A percentile compares a stretch with the other conserved stretches of the same genome.
These are phyloP conservation scores for Exophiala aquamarina DNA, from an alignment of 2,329 filamentous ascomycete genomes.

Conservation along the genomic window DNA sequence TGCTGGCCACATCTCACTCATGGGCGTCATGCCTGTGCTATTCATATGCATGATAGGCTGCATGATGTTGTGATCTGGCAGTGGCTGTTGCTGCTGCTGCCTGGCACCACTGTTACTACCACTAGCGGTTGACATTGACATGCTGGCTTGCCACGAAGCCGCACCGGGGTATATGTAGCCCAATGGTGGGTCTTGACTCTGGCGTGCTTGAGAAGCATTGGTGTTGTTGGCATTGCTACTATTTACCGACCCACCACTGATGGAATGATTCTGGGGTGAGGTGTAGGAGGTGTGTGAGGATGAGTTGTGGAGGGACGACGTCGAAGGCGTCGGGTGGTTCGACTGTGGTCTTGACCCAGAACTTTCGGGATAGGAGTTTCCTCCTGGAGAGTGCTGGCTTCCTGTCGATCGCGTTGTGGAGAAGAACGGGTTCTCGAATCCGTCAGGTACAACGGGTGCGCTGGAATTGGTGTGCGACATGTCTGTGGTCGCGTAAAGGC, in stretches of 20 bases:
- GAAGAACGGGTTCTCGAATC: constrained; percentile 15
- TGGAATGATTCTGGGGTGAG: constrained; percentile 19
- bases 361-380: constrained; percentile 15
- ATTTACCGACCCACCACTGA: background rate
- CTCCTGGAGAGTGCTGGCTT: constrained; percentile 18
- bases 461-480: constrained; percentile 3
- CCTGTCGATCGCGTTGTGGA: constrained; percentile 12
- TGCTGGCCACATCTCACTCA: constrained; percentile 22
- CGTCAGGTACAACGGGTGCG: constrained; percentile 1
- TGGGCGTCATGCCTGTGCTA: constrained; percentile 25
- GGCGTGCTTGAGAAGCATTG: background rate
- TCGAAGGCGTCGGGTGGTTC: constrained; percentile 25
- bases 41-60: constrained; percentile 6
- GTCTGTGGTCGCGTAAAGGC: constrained; percentile 14
- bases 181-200: constrained; percentile 8
- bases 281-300: constrained; percentile 24
- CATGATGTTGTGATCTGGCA: background rate
- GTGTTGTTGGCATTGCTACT: constrained; percentile 9
- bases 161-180: constrained; percentile 4
- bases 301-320: constrained; percentile 14
- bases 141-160: too few species aligned
- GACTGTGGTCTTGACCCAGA: constrained; percentile 22
- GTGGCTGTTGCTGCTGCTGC: background rate
- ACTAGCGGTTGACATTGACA: constrained; percentile 3
- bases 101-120: constrained; percentile 4